A percentile compares a stretch with the other conserved stretches of the same genome.
These are phyloP conservation scores for Neurospora sp. DNA, from an alignment of 495 filamentous ascomycete species.

Conservation along the genomic window DNA sequence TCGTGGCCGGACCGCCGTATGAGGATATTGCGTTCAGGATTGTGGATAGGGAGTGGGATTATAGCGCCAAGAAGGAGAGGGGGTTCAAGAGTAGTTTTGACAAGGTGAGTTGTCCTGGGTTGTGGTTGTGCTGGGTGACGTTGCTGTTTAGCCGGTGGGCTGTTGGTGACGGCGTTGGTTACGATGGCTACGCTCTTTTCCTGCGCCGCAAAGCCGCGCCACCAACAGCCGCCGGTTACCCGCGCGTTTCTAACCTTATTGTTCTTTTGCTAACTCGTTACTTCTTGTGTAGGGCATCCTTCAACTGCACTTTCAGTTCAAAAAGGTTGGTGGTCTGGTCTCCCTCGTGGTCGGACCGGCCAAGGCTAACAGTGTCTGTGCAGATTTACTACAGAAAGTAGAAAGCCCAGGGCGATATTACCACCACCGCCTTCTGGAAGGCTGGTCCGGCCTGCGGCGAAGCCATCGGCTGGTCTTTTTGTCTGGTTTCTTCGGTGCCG, in stretches of 20 bases:
- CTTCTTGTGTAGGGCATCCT: conserved; percentile 64
- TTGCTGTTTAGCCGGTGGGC: not conserved
- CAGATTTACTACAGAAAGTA: conserved; percentile 63
- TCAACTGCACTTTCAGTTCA: conserved; percentile 97
- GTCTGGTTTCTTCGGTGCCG: not conserved
- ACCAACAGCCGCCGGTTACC: not conserved
- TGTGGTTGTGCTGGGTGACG: conserved; percentile 5
- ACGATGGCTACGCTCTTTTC: conserved; percentile 1
- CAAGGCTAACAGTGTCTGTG: conserved; percentile 27
- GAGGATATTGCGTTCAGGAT: conserved; percentile 97
- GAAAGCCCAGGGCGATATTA: not conserved
- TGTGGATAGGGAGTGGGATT: conserved; percentile 99
- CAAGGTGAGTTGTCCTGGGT: conserved; percentile 53
- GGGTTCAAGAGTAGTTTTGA: conserved; percentile 97
- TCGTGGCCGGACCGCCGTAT: conserved; percentile 92
- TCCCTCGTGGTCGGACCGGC: not conserved
- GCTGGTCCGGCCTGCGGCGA: not conserved
- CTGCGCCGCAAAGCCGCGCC: conserved; percentile 5
- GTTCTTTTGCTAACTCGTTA: conserved; percentile 13
- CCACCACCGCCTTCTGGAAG: not conserved
- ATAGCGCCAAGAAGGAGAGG: conserved; percentile 86
- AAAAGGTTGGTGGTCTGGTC: conserved; percentile 44
- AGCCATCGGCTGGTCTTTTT: not conserved
- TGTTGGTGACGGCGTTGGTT: conserved; percentile 1
- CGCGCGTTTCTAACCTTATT: not conserved